Base-by-base conservation (phyloP, 2,329 filamentous ascomycete genomes). In the Ophiognomonia clavigignenti-juglandacearum region DNA sequence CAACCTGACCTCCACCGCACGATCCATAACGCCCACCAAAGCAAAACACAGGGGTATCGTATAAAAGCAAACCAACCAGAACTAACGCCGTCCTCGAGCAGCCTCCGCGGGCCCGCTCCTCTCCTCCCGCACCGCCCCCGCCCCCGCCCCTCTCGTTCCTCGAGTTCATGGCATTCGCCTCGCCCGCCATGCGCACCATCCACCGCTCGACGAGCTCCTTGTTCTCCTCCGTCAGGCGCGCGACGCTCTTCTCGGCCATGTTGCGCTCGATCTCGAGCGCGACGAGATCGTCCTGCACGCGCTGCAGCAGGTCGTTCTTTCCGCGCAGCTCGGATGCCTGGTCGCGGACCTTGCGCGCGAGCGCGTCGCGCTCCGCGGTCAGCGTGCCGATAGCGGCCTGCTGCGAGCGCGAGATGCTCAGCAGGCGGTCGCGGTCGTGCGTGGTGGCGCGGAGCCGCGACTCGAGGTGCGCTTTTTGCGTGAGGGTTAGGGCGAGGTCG, bases 221-320 rank as follows among this genome's bases (percentile, higher is more conserved):
- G 61, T 97, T 97, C 64, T 97, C 93, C 50, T 75, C 77, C 61
- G 83, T 80, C 53, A 95, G 71, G 64, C 82, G 83, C 61, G 85
- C 82, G 23, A 78, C 75, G 60, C 82, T 81, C 62, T 91, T 80
- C 63, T 95, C 90, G 3, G 85, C 83, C 72, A 96, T 80, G 56
- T 93, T 90, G 36, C 96, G 74, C 65, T 97, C 87, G 55, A 97
- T 73, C 56, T 91, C 91, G 39, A 96, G 69, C 1, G 88, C 85
- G 42, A 95, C 83, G 66, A 96, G 84, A 65, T 98, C 93, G 66
- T 96, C 91, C 68, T 97, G 92, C 44, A 96, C 84, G 59, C 92
- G 80, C 78, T 90, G 85, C 3, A 95, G 77, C 54, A 96, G 70
- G 63, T 91, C 88, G 26, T 83, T 82, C 72, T 96, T 96, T 50